phyloP scores from a whole-genome alignment of 2,329 filamentous ascomycete species.

The Hypoxylon sp. region DNA sequence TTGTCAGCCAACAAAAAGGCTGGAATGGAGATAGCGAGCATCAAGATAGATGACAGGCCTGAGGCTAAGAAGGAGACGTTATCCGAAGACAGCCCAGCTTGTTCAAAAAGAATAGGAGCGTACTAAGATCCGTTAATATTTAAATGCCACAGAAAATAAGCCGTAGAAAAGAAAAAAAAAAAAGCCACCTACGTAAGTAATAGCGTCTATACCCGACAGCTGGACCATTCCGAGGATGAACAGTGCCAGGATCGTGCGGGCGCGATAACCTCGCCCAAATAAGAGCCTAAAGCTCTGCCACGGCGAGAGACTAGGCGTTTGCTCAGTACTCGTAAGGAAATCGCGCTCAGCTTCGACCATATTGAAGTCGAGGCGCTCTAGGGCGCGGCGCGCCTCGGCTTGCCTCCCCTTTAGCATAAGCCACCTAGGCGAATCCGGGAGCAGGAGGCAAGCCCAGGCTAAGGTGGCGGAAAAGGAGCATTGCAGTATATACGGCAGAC shows the following conservation, averaged over 20 bases:
- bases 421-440: conserved; percentile 72
- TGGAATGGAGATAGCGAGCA: conserved; percentile 69
- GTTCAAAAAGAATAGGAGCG: conserved; percentile 70
- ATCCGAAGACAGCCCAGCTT: conserved; percentile 68
- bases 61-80: conserved; percentile 71
- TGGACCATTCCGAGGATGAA: conserved; percentile 68
- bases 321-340: conserved; percentile 54
- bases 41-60: conserved; percentile 70
- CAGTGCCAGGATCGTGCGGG: conserved; percentile 62
- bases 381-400: conserved; percentile 59
- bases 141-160: not conserved
- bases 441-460: conserved; percentile 55
- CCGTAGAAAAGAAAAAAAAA: no score
- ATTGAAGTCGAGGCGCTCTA: conserved; percentile 60
- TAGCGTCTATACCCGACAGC: conserved; percentile 72
- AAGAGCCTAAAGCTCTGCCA: conserved; percentile 53
- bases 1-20: conserved; percentile 68
- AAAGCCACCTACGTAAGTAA: conserved; percentile 66
- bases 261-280: conserved; percentile 57
- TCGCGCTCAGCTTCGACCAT: conserved; percentile 62
- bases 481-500: conserved; percentile 67
- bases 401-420: conserved; percentile 62
- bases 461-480: conserved; percentile 58
- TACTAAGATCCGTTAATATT: conserved; percentile 58
- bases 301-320: conserved; percentile 49